Conservation (phyloP, 208 protist species). For the Wallacemonas sp. region DNA sequence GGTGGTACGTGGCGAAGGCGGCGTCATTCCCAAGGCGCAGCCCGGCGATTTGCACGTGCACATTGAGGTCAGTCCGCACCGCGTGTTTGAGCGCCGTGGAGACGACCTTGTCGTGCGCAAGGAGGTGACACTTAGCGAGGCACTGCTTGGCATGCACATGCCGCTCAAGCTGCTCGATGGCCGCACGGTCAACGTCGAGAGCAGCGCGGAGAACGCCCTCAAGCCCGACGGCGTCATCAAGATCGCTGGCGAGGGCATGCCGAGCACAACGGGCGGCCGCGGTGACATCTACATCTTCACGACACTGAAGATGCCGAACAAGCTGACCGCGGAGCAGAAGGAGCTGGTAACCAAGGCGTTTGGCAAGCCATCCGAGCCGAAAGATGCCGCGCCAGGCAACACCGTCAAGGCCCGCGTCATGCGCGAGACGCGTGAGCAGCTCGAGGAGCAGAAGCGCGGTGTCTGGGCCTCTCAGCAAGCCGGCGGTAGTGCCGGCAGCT, state of each 20-base stretch:
- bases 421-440: constrained; percentile 69
- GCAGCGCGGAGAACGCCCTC: constrained; percentile 49
- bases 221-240: constrained; percentile 83
- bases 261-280: constrained; percentile 57
- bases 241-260: constrained; percentile 86
- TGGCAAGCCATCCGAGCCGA: constrained; percentile 41
- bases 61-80: constrained; percentile 93
- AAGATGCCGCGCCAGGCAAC: constrained; percentile 43
- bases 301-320: constrained; percentile 77
- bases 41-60: constrained; percentile 98
- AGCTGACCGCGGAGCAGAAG: constrained; percentile 64
- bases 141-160: constrained; percentile 90
- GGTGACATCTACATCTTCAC: constrained; percentile 87
- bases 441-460: constrained; percentile 76
- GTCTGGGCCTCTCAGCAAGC: constrained; percentile 66
- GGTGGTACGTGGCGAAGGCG: constrained; percentile 95
- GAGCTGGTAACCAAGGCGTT: constrained; percentile 72
- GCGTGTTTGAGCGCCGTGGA: constrained; percentile 91
- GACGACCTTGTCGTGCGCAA: constrained; percentile 94
- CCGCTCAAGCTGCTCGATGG: constrained; percentile 92
- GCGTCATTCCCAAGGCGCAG: constrained; percentile 89
- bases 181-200: constrained; percentile 82
- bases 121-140: constrained; percentile 93
- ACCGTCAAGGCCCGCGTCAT: constrained; percentile 77
- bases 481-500: constrained; percentile 24